Base-by-base conservation (phyloP, 2,329 filamentous ascomycete species). In the Penicillium sclerotigenum region DNA sequence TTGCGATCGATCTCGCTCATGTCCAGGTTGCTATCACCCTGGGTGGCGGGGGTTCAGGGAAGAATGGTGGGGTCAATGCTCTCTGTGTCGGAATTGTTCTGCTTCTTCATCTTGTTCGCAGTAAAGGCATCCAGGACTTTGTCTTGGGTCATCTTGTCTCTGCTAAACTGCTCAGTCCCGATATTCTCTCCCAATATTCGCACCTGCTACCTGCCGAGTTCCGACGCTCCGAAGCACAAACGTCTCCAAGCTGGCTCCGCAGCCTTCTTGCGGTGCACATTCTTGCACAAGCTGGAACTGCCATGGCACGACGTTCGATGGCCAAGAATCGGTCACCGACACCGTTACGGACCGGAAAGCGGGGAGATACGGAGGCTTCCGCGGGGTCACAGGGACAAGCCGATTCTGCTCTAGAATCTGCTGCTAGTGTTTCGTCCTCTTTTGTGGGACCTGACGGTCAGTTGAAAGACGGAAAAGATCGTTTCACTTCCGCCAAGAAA, bases 21-120 rank as follows among this genome's bases (percentile, higher is more conserved):
- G 90, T 93, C 56, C 91, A 96, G 70, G 95, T 97, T 69, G 92
- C 92, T 56, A 86, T 96, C 56, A 95, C 91, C 0, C 79, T 97
- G 11, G 92, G 92, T 59, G 92, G 91, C 58, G 91, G 91, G 57
- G 88, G 75, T 52, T 75, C 75, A 13, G 77, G 76, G 10, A 78
- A 79, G 64, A 78, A 75, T 51, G 73, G 75, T 51, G 74, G 75
- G 37, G 76, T 77, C 53, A 78, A 78, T 65, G 69, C 71, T 18
- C 67, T 79, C 22, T 79, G 77, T 64, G 73, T 79, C 36, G 71
- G 73, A 50, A 74, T 77, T 54, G 75, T 79, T 56, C 68, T 79
- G 47, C 64, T 78, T 61, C 68, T 78, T 63, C 77, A 79, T 66
- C 68, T 78, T 48, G 64, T 77, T 50, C 74, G 76, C 56, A 78